Evolutionary conservation across 768 basidiomycete genomes (phyloP).

Genomic region (Lactarius hengduanensis): DNA sequence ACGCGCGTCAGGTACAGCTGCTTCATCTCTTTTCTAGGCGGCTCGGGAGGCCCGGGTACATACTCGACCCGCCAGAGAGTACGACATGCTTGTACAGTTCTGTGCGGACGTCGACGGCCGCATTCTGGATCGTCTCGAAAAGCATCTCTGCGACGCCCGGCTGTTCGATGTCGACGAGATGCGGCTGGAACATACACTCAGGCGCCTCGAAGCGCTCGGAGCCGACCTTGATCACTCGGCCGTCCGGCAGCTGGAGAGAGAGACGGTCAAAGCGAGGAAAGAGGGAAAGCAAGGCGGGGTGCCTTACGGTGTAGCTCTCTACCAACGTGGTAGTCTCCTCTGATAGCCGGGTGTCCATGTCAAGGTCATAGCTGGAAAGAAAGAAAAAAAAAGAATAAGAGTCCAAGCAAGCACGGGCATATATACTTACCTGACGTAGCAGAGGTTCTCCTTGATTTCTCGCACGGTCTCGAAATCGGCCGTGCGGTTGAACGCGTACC

Average conservation of each 20-base stretch:
- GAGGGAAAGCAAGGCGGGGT: background rate
- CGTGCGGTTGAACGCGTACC: constrained; percentile 99
- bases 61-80: constrained; percentile 94
- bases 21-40: constrained; percentile 98
- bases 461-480: constrained; percentile 99
- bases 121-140: constrained; percentile 91
- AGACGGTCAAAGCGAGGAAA: constrained; percentile 20
- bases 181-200: constrained; percentile 99
- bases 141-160: constrained; percentile 98
- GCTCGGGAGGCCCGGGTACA: constrained; percentile 98
- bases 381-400: background rate
- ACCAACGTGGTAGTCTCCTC: constrained; percentile 97
- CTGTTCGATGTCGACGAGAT: constrained; percentile 95
- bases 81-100: constrained; percentile 99
- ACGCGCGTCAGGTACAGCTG: constrained; percentile 96
- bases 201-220: constrained; percentile 98
- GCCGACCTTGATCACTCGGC: constrained; percentile 94
- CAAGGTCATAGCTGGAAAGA: constrained; percentile 82
- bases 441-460: constrained; percentile 98
- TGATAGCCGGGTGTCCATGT: constrained; percentile 85
- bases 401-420: too few relatives aligned
- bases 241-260: constrained; percentile 80
- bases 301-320: constrained; percentile 85
- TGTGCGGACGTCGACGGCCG: constrained; percentile 83
- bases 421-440: constrained; percentile 80